phyloP scores from a whole-genome alignment of 169 alveolate species.

The Eimeria sp. region DNA sequence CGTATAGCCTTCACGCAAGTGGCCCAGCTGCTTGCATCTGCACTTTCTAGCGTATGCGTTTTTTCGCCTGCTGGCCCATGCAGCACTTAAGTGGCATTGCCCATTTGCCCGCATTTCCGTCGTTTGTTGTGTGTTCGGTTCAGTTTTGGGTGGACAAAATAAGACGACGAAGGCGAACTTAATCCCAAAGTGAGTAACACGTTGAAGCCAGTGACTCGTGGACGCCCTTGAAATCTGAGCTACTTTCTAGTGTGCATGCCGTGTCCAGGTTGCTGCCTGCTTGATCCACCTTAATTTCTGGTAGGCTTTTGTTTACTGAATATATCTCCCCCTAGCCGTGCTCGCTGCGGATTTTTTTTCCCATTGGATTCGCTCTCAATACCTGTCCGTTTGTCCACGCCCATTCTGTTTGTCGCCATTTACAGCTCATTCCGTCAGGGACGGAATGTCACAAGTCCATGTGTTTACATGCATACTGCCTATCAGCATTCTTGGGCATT shows the following conservation, averaged over 20 bases:
- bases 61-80: neutral
- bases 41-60: neutral
- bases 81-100: neutral
- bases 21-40: neutral
- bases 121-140: neutral
- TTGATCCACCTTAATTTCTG: too few relatives aligned
- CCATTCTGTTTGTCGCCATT: neutral
- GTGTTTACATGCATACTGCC: neutral
- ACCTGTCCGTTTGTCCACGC: neutral
- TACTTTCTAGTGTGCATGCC: neutral
- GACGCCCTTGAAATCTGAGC: neutral
- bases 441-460: neutral
- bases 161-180: constrained; percentile 51
- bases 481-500: neutral
- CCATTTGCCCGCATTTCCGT: neutral
- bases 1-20: neutral
- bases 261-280: neutral
- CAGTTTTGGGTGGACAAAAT: constrained; percentile 76
- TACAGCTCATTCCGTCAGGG: neutral
- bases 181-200: constrained; percentile 74
- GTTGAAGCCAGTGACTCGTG: neutral
- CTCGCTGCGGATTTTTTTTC: neutral
- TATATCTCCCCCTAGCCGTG: neutral
- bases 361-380: neutral
- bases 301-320: too few relatives aligned